Evolutionary conservation across 768 basidiomycete species (phyloP).

Genomic region (Calocybe gangraenosa): DNA sequence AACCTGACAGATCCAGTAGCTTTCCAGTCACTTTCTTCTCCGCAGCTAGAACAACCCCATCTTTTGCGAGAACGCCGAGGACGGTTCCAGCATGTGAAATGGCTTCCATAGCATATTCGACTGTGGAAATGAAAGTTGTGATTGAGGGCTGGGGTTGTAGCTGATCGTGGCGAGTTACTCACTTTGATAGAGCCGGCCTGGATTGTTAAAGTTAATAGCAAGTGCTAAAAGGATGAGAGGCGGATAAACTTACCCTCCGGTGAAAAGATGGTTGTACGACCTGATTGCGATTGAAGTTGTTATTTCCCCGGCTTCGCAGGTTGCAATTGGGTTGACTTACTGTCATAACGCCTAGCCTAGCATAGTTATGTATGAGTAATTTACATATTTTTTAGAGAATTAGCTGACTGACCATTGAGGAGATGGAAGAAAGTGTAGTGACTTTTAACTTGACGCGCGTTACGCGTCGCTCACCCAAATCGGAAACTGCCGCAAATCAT

Average conservation of each 20-base stretch:
- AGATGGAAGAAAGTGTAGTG: constrained; percentile 19
- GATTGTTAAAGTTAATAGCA: constrained; percentile 11
- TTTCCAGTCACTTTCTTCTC: constrained; percentile 99
- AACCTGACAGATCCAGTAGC: constrained; percentile 83
- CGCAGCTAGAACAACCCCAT: constrained; percentile 88
- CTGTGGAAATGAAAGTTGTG: constrained; percentile 33
- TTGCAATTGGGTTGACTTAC: constrained; percentile 42
- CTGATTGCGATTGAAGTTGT: constrained; percentile 34
- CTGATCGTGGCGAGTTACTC: constrained; percentile 24
- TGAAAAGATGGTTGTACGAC: constrained; percentile 98
- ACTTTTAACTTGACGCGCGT: constrained; percentile 30
- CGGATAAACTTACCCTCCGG: constrained; percentile 71
- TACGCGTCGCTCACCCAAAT: constrained; percentile 37
- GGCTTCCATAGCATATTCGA: constrained; percentile 99
- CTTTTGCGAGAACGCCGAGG: constrained; percentile 85
- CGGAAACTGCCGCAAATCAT: constrained; percentile 30
- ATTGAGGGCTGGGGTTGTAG: not conserved
- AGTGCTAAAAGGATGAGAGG: not conserved
- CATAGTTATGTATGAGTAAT: constrained; percentile 2
- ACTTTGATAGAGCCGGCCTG: constrained; percentile 97
- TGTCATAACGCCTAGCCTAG: constrained; percentile 93
- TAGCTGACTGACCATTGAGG: constrained; percentile 44
- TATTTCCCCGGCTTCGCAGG: constrained; percentile 11
- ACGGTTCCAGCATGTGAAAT: constrained; percentile 96
- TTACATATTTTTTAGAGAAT: not conserved